phyloP scores from a whole-genome alignment of 495 filamentous ascomycete genomes.

The Xylaria longipes region DNA sequence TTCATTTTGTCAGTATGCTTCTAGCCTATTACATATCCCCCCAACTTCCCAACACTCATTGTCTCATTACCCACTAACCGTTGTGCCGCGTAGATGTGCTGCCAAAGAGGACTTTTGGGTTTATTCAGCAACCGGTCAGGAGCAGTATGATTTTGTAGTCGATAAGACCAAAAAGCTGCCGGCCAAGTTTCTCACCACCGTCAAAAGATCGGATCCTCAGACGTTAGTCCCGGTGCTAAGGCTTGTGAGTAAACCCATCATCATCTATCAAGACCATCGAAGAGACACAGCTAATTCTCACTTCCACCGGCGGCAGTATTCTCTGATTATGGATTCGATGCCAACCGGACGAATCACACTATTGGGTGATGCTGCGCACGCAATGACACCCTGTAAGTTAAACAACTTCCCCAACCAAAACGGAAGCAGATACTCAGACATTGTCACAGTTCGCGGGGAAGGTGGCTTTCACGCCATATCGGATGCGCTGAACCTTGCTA shows the following conservation, averaged over 20 bases:
- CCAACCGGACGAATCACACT: conserved; percentile 49
- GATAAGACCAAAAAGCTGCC: conserved; percentile 35
- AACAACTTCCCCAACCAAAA: not conserved
- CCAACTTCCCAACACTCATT: not conserved
- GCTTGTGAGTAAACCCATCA: not conserved
- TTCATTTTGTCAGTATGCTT: not conserved
- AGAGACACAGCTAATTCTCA: conserved; percentile 10
- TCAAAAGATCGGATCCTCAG: conserved; percentile 31
- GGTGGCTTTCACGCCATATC: conserved; percentile 34
- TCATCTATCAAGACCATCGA: not conserved
- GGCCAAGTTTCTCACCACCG: conserved; percentile 29
- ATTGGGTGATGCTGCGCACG: conserved; percentile 60
- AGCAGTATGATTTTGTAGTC: conserved; percentile 32
- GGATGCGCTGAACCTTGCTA: conserved; percentile 33
- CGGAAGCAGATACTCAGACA: not conserved
- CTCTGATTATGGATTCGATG: conserved; percentile 24
- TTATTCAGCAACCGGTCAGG: conserved; percentile 29
- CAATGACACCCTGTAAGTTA: conserved; percentile 62
- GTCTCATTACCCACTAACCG: not conserved
- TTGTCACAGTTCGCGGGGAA: conserved; percentile 30
- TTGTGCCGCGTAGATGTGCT: not conserved
- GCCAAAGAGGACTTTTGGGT: conserved; percentile 33
- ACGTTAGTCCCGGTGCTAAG: not conserved
- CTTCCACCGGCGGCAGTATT: conserved; percentile 6
- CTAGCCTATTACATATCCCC: too few relatives aligned